Evolutionary conservation across 805 yeast species (phyloP), one percentile per base, ranked within the genome.

Genomic region (Naumovozyma dairenensis): DNA sequence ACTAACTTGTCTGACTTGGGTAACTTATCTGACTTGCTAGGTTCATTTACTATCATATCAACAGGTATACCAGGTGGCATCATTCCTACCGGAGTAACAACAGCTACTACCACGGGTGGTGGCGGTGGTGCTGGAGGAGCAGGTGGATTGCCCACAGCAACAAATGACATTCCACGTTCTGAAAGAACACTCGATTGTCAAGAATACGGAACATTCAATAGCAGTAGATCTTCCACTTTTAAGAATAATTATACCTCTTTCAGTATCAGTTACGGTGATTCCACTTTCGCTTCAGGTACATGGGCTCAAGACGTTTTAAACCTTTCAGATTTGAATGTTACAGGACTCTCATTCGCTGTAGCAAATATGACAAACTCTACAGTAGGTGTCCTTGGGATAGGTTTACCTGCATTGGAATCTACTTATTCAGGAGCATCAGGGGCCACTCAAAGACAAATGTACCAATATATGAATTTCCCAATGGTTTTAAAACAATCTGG

Each of bases 361-460:
- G 50, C 54, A 7, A 55, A 59, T 10, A 48, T 45, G 31, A 61
- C 65, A 1, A 48, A 52, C 24, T 62, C 65, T 3, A 43, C 54
- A 2, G 60, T 60, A 43, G 66, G 65, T 41, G 58, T 85, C 36
- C 74, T 76, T 29, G 74, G 71, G 31, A 55, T 66, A 6, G 62
- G 69, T 3, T 65, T 79, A 21, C 59, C 71, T 7, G 79, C 74
- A 16, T 67, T 80, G 34, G 94, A 85, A 55, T 63, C 71, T 3
- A 78, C 86, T 3, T 59, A 59, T 39, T 49, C 66, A 3, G 57
- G 60, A 21, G 25, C 17, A 9, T 6, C 6, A 49, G 53, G 17
- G 56, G 45, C 51, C 17, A 6, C 32, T 5, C 17, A 25, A 13
- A 13, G 14, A 9, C 16, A 25, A 25, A 21, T 31, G 16, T 42